Percentiles rank a stretch among this genome's conserved stretches.
Conservation (phyloP, 2,329 filamentous ascomycete species). For the Xylariaceae sp. region DNA sequence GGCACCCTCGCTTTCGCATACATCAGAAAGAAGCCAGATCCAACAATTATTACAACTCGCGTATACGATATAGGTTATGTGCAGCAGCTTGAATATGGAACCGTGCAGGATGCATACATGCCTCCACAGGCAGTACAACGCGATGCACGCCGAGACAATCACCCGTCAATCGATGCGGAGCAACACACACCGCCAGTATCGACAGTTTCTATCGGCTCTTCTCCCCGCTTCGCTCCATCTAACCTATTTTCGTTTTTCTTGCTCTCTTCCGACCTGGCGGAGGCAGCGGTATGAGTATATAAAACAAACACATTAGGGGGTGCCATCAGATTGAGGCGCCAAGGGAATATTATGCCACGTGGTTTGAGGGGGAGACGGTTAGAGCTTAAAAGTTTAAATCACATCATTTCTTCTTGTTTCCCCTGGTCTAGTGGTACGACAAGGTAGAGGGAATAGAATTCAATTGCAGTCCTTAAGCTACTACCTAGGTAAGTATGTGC, state of each 20-base stretch:
- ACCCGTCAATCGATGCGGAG: slow-evolving; percentile 22
- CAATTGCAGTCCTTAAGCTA: too few species aligned
- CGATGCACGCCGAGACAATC: slow-evolving; percentile 13
- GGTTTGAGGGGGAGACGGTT: slow-evolving; percentile 4
- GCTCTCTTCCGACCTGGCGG: background rate
- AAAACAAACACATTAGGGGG: background rate
- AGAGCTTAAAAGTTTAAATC: slow-evolving; percentile 6
- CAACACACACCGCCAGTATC: slow-evolving; percentile 20
- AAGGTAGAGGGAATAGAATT: background rate
- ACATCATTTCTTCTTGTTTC: slow-evolving; percentile 3
- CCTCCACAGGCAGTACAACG: slow-evolving; percentile 9
- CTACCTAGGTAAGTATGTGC: too few species aligned
- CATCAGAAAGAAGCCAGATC: background rate
- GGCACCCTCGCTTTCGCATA: slow-evolving; percentile 11
- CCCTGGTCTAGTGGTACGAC: background rate
- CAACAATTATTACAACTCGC: too few species aligned
- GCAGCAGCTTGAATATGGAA: too few species aligned
- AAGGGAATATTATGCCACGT: slow-evolving; percentile 18
- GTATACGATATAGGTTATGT: too few species aligned
- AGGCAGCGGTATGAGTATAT: background rate
- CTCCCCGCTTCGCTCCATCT: too few species aligned
- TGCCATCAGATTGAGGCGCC: background rate
- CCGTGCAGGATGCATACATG: slow-evolving; percentile 15
- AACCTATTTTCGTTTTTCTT: background rate
- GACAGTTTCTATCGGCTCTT: background rate